A percentile compares a stretch with the other conserved stretches of the same genome.
Conservation (phyloP, 2,329 filamentous ascomycete genomes). For the Ophiostoma himal-ulmi region DNA sequence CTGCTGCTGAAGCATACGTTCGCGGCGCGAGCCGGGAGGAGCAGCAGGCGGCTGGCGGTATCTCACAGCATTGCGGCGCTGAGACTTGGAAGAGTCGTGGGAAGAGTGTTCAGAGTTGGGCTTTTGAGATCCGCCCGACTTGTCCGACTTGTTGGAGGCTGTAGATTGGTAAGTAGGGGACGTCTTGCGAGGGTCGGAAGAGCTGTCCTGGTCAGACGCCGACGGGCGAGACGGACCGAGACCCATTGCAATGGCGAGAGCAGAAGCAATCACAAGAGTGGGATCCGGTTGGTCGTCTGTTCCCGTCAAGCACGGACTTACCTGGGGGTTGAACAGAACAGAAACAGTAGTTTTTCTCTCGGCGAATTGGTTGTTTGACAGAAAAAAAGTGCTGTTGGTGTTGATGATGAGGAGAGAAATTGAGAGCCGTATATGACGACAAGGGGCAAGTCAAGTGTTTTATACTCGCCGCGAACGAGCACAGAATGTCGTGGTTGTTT, state of each 20-base stretch:
- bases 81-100: not conserved
- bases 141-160: not conserved
- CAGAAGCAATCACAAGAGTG: not conserved
- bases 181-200: not conserved
- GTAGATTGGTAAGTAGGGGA: not conserved
- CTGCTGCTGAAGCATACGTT: constrained; percentile 4
- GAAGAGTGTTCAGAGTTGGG: not conserved
- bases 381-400: not conserved
- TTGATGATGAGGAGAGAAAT: not conserved
- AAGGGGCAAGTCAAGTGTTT: not conserved
- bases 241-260: not conserved
- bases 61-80: not conserved
- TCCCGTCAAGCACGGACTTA: not conserved
- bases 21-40: constrained; percentile 2
- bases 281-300: not conserved
- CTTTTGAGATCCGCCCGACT: not conserved
- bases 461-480: not conserved
- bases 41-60: not conserved
- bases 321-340: not conserved
- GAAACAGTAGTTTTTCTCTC: not conserved
- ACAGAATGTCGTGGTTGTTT: not conserved
- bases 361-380: not conserved
- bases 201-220: too few species aligned
- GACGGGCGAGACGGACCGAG: not conserved
- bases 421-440: not conserved